These are phyloP conservation scores for Grosmannia serpens DNA, from an alignment of 2,329 filamentous ascomycete genomes.

Conservation along the genomic window DNA sequence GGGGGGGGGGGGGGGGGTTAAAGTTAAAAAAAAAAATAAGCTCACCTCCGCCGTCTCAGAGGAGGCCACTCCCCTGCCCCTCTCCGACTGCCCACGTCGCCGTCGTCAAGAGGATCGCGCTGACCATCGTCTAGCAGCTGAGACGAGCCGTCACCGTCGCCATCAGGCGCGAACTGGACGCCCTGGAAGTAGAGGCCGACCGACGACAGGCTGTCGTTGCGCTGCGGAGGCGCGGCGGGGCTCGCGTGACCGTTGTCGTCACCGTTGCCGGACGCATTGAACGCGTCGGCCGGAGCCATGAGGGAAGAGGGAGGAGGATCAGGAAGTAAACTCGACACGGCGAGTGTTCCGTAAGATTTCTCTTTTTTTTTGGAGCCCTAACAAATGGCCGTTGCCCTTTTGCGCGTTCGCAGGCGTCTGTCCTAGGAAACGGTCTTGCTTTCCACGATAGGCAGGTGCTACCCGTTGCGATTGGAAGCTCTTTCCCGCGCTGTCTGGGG, in stretches of 20 bases:
- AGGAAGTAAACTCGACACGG: not conserved
- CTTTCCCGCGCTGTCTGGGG: not conserved
- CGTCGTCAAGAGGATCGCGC: constrained; percentile 4
- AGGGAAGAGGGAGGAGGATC: not conserved
- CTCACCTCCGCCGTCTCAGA: constrained; percentile 4
- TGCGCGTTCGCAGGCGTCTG: not conserved
- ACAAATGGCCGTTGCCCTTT: not conserved
- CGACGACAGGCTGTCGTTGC: constrained; percentile 7
- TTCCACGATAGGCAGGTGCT: not conserved
- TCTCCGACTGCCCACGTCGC: not conserved
- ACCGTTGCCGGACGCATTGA: too few species aligned
- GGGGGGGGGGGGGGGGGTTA: too few species aligned
- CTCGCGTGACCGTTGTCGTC: not conserved
- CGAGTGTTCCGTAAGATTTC: too few species aligned
- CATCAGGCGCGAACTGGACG: constrained; percentile 6
- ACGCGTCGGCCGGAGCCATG: not conserved
- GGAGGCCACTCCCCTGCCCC: constrained; percentile 6
- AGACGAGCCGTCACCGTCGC: constrained; percentile 1
- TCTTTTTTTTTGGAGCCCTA: not conserved
- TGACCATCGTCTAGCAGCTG: constrained; percentile 4
- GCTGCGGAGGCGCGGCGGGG: constrained; percentile 3
- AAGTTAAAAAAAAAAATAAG: not conserved
- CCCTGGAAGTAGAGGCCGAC: constrained; percentile 4
- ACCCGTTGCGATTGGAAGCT: not conserved
- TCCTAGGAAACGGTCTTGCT: not conserved